phyloP scores from a whole-genome alignment of 306 rosid species.

The Carpinus viminea region DNA sequence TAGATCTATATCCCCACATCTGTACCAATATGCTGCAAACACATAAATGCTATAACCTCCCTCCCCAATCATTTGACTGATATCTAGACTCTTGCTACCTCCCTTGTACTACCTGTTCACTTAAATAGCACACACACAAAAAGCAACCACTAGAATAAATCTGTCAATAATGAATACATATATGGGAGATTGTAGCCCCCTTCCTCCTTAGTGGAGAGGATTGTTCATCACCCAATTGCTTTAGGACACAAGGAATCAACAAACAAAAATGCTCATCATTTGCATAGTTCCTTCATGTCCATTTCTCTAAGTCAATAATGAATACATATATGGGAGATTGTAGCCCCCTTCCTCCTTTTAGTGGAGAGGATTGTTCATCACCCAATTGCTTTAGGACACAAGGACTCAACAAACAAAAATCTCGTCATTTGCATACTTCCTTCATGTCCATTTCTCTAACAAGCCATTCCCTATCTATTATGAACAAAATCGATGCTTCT shows the following conservation, averaged over 20 bases:
- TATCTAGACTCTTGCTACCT: background rate
- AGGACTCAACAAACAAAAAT: conserved; percentile 55
- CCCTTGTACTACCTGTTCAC: background rate
- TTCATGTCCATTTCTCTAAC: conserved; percentile 43
- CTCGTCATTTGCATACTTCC: conserved; percentile 58
- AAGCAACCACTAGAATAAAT: background rate
- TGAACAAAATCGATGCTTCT: background rate
- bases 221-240: conserved; percentile 83
- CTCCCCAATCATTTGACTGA: background rate
- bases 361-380: conserved; percentile 84
- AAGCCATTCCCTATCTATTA: background rate
- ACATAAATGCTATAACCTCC: background rate
- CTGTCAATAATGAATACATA: background rate
- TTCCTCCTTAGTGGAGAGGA: conserved; percentile 69
- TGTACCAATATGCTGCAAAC: background rate
- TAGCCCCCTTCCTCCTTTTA: conserved; percentile 71
- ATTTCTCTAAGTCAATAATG: background rate
- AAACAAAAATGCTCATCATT: conserved; percentile 58
- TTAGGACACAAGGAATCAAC: conserved; percentile 66
- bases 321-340: conserved; percentile 45
- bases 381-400: conserved; percentile 73
- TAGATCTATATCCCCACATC: background rate
- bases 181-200: conserved; percentile 62
- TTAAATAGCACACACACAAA: background rate
- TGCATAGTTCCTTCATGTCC: conserved; percentile 57